Percentiles rank a stretch among this genome's conserved stretches.
These are phyloP conservation scores for Russula olivacea DNA, from an alignment of 768 basidiomycete species.

Conservation along the genomic window DNA sequence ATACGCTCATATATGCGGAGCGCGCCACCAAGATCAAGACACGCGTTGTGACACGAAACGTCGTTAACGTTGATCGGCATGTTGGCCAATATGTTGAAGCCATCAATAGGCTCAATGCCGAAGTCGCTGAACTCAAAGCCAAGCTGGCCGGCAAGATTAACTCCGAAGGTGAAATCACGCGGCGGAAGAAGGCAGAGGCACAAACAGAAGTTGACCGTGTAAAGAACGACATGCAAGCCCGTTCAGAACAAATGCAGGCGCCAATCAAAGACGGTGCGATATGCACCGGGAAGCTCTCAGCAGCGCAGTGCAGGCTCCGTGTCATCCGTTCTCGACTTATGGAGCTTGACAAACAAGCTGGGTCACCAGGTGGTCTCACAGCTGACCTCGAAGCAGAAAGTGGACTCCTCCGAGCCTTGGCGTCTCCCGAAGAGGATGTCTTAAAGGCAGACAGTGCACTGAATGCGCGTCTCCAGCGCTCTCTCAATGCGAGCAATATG, in stretches of 20 bases:
- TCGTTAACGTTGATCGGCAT: constrained; percentile 90
- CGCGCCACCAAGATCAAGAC: constrained; percentile 98
- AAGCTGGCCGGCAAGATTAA: constrained; percentile 69
- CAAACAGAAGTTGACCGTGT: constrained; percentile 67
- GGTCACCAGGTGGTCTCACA: constrained; percentile 37
- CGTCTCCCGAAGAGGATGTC: constrained; percentile 63
- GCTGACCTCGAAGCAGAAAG: constrained; percentile 69
- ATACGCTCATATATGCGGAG: constrained; percentile 95
- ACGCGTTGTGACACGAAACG: constrained; percentile 91
- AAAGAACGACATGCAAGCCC: constrained; percentile 63
- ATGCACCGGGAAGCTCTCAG: constrained; percentile 63
- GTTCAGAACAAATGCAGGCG: constrained; percentile 63
- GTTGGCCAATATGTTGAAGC: constrained; percentile 94
- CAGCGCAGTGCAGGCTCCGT: constrained; percentile 62
- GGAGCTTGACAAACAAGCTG: constrained; percentile 45
- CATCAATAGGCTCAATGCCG: constrained; percentile 79
- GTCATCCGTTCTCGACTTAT: constrained; percentile 57
- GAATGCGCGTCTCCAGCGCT: constrained; percentile 54
- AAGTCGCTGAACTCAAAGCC: constrained; percentile 81
- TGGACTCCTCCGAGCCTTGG: constrained; percentile 59
- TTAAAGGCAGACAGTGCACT: constrained; percentile 54
- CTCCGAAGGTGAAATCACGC: constrained; percentile 55
- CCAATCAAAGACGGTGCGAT: constrained; percentile 71
- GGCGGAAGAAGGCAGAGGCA: constrained; percentile 66
- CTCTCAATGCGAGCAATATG: constrained; percentile 70